Evolutionary conservation across 495 filamentous ascomycete species (phyloP), one percentile per base, ranked within the genome.

Genomic region (Tuber calosporum): DNA sequence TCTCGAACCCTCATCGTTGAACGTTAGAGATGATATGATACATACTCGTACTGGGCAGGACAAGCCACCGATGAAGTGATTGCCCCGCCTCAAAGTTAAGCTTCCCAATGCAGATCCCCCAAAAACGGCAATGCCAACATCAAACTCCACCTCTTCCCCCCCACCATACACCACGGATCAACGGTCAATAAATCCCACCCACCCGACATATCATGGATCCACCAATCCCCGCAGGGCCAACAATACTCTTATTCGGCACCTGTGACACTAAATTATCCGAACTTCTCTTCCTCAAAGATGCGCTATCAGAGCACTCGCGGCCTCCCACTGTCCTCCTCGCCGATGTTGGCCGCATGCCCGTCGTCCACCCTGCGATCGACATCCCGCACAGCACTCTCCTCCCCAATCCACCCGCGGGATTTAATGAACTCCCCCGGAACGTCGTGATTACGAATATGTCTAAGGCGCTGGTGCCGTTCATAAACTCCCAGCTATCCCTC

Each of bases 261-360:
- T 88, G 86, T 81, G 90, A 92, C 81, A 90, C 89, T 68, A 92
- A 92, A 77, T 85, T 88, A 17, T 43, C 82, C 6, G 88, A 91
- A 75, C 84, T 89, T 17, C 83, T 90, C 22, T 89, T 87, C 81
- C 84, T 89, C 40, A 83, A 85, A 66, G 79, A 83, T 0, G 83
- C 84, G 68, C 84, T 89, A 72, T 74, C 85, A 7, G 45, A 79
- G n/a, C 45, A 75, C 42, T 41, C 67, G 38, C 34, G 70, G 7
- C 67, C 67, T 13, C 48, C 79, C 34, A 80, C 80, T 37, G 85
- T 88, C 43, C 82, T 85, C 45, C 68, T 90, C 53, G 84, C 90
- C 72, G 89, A 91, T 76, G 84, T 87, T 13, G 88, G 90, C 42
- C 83, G 86, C 30, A 82, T 68, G 9, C 76, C 79, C 1, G 78